Evolutionary conservation across 2,329 filamentous ascomycete genomes (phyloP), one percentile per base, ranked within the genome.

Genomic region (Paraphaeosphaeria minitans): DNA sequence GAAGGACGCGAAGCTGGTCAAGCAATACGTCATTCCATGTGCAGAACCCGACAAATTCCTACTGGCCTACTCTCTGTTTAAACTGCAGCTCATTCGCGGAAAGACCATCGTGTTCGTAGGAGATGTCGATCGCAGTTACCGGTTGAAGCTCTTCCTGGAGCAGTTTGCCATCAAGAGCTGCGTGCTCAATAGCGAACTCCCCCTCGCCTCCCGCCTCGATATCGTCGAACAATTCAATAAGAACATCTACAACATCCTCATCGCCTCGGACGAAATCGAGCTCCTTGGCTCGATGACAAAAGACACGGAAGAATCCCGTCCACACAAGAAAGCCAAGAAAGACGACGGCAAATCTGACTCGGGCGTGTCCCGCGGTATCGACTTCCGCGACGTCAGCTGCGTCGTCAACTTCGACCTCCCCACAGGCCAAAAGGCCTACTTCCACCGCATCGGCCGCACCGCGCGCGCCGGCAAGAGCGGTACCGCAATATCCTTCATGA

Each of bases 31-130:
- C 31, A 90, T 97, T 64, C 92, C 89, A 84, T 96, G 93, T 66
- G 92, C 87, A n/a, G 95, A 99, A 78, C 94, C 98, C 66, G 95
- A 98, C 70, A 99, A 99, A 74, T 99, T 98, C 71, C 80, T 99
- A 39, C 80, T 99, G 45, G 87, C 90, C 19, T 98, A 97, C 71
- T 90, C 97, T 59, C 94, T 98, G 73, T 96, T 97, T 82, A 97
- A 97, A 80, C 84, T 98, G 13, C 91, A 95, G 75, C 82, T 98
- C 53, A 89, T 99, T 73, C 96, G 94, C 76, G 95, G 95, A 63
- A 98, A 98, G 77, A 90, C 90, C 58, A 90, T 92, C 52, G 85
- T 92, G 48, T 93, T 93, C 66, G 93, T 97, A 7, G 89, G 87
- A 29, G 92, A 97, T 66, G 89, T 96, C 55, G 93, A 97, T 77